A percentile compares a stretch with the other conserved stretches of the same genome.
Conservation (phyloP, 352 stramenopile species). For the Globisporangium parvum region DNA sequence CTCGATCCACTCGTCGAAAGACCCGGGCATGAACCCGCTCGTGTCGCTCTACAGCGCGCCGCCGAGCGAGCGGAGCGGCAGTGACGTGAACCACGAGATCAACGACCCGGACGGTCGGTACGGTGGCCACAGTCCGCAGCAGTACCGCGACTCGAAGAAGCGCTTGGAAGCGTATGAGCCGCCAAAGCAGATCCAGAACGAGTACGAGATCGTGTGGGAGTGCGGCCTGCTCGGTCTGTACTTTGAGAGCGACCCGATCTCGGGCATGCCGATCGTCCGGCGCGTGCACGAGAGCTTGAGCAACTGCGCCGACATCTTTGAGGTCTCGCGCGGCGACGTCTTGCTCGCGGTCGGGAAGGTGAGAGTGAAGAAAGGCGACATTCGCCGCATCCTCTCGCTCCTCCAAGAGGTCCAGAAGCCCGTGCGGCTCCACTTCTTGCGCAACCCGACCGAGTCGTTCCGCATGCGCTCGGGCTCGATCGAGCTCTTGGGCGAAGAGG, state of each 20-base stretch:
- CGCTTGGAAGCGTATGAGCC: constrained; percentile 58
- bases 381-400: constrained; percentile 67
- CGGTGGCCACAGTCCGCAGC: constrained; percentile 34
- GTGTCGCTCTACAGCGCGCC: constrained; percentile 49
- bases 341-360: constrained; percentile 71
- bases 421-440: constrained; percentile 65
- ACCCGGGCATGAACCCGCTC: constrained; percentile 33
- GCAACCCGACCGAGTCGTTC: constrained; percentile 69
- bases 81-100: constrained; percentile 29
- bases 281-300: constrained; percentile 83
- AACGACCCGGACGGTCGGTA: constrained; percentile 44
- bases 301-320: constrained; percentile 82
- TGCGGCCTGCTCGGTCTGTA: constrained; percentile 77
- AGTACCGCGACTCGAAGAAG: constrained; percentile 48
- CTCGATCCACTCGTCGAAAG: constrained; percentile 23
- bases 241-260: constrained; percentile 77
- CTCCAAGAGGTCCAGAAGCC: constrained; percentile 81
- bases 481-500: constrained; percentile 72
- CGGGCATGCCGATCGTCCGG: constrained; percentile 82
- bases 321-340: constrained; percentile 76
- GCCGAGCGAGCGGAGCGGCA: constrained; percentile 47
- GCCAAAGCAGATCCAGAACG: constrained; percentile 57
- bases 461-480: constrained; percentile 60
- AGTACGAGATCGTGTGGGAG: constrained; percentile 88
- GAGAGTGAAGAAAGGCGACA: constrained; percentile 76